Evolutionary conservation across 2,329 filamentous ascomycete genomes (phyloP).

Genomic region (Stenocarpella maydis): DNA sequence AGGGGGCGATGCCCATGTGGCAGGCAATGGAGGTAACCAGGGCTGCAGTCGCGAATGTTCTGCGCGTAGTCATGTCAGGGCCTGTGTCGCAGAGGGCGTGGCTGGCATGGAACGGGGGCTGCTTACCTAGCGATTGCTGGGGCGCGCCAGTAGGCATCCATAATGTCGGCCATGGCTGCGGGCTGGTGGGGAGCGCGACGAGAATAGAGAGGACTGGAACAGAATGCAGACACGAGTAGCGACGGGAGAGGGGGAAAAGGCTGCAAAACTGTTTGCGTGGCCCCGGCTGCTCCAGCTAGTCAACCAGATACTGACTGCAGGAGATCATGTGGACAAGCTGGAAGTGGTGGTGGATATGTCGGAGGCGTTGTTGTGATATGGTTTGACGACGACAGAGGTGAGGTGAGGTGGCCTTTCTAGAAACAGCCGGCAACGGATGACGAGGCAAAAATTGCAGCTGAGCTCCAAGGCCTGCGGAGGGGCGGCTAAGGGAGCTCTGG

Average conservation of each 20-base stretch:
- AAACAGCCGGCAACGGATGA: conserved; percentile 10
- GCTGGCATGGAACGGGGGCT: background rate
- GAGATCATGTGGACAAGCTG: conserved; percentile 6
- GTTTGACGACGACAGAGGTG: background rate
- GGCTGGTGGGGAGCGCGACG: background rate
- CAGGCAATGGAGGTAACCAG: conserved; percentile 69
- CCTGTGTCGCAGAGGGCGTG: background rate
- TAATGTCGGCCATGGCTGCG: conserved; percentile 49
- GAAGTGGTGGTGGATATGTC: background rate
- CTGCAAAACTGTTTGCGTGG: conserved; percentile 32
- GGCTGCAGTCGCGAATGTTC: conserved; percentile 72
- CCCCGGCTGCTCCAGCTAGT: background rate
- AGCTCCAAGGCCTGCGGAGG: conserved; percentile 21
- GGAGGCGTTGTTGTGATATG: background rate
- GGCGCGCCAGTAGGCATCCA: conserved; percentile 50
- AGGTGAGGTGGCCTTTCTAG: conserved; percentile 35
- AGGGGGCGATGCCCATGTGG: conserved; percentile 63
- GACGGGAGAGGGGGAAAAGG: background rate
- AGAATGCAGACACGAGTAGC: background rate
- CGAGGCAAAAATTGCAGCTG: conserved; percentile 31
- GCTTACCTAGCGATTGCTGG: conserved; percentile 54
- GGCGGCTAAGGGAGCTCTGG: conserved; percentile 6
- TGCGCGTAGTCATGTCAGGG: conserved; percentile 45
- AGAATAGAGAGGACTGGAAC: background rate
- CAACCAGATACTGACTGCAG: background rate